Evolutionary conservation across 2,329 filamentous ascomycete species (phyloP), one percentile per base, ranked within the genome.

Genomic region (Ophiocordyceps camponoti-saundersi): DNA sequence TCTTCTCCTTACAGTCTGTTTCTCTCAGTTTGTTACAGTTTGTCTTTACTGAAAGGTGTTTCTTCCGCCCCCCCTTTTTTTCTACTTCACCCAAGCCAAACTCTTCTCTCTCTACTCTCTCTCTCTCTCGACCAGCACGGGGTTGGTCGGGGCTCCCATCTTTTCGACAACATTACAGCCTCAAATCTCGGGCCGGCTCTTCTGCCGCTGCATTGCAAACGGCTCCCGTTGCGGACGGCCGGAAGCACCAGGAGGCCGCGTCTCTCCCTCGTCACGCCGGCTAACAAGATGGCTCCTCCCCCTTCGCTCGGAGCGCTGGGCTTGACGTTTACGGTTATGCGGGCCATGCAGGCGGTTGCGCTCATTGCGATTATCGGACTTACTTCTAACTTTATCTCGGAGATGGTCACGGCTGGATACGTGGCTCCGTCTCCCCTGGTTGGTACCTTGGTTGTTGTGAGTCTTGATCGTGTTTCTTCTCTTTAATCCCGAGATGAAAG

Each of bases 291-390:
- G 69, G 60, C 61, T 49, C 61, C 65, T 51, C 62, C 62, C 50
- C 67, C 77, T 62, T 63, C 72, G 64, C 67, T 81, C 62, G 82
- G 85, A 56, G 82, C 82, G 60, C 68, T 92, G 53, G 86, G 84
- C 61, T 78, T 82, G 55, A 83, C 82, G 54, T 94, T 93, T 67
- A 79, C 85, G 49, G 68, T 79, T 53, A 75, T 82, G 53, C 81
- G 89, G 44, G 71, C 73, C 48, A 71, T 89, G 53, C 80, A 93
- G 60, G 72, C 77, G 49, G 65, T 83, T 51, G 77, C 77, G 23
- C 80, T 95, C 58, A 70, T 92, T 48, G 70, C 80, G 49, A 79
- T 92, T 53, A 82, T 94, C 53, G 86, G 87, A 43, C 77, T 95
- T 61, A 79, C 79, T 1, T 77, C 82, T 57, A 87, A 89, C 63